These are phyloP conservation scores for Discostella stelligeroides DNA, from an alignment of 108 stramenopile species.

Conservation along the genomic window DNA sequence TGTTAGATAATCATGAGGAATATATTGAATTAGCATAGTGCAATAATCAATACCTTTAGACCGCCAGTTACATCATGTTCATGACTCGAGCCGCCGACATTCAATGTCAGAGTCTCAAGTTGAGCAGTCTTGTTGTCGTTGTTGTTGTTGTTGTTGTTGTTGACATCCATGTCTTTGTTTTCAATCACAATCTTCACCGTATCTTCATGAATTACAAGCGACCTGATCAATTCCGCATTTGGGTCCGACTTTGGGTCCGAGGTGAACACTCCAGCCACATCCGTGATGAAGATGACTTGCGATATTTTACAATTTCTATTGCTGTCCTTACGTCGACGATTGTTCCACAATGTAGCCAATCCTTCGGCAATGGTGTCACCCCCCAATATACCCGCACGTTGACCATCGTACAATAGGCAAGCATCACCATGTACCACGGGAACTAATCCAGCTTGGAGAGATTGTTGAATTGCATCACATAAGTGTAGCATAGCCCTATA, in stretches of 20 bases:
- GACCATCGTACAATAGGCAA: slow-evolving; percentile 59
- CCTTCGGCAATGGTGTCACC: slow-evolving; percentile 70
- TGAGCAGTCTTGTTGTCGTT: neutral
- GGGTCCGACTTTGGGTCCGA: slow-evolving; percentile 59
- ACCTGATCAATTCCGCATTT: slow-evolving; percentile 51
- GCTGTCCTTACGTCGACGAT: slow-evolving; percentile 7
- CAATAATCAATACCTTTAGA: slow-evolving; percentile 43
- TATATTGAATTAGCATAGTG: too few species aligned
- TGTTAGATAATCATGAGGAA: too few species aligned
- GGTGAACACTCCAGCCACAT: slow-evolving; percentile 77
- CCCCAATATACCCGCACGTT: slow-evolving; percentile 64
- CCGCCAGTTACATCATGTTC: slow-evolving; percentile 88
- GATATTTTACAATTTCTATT: slow-evolving; percentile 6
- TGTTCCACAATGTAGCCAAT: slow-evolving; percentile 44
- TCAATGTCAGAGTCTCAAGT: slow-evolving; percentile 8
- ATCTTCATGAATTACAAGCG: slow-evolving; percentile 46
- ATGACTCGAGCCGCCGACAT: slow-evolving; percentile 69
- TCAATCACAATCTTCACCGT: slow-evolving; percentile 42
- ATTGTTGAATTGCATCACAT: slow-evolving; percentile 34
- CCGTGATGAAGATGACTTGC: slow-evolving; percentile 70
- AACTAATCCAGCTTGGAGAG: slow-evolving; percentile 67
- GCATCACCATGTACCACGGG: slow-evolving; percentile 88
- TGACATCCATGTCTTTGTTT: neutral
- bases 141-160: neutral
- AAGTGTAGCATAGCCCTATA: slow-evolving; percentile 31